Base-by-base conservation (phyloP, 202 grass and related monocot genomes). In the Carex sylvatica region DNA sequence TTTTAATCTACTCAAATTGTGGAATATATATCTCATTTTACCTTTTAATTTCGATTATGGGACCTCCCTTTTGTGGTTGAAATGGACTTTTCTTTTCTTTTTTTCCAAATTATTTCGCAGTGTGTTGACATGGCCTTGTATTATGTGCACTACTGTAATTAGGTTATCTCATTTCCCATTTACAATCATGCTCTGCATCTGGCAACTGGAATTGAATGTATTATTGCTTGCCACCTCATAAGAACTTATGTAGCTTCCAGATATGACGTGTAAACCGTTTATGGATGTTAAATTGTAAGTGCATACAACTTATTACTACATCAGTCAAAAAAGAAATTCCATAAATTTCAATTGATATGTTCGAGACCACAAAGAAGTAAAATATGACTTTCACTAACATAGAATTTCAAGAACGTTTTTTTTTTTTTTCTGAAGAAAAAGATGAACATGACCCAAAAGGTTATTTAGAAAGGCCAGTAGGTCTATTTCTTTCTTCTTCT, bases 1-100 rank as follows among this genome's bases (percentile, higher is more conserved):
- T 62, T 79, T 79, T 79, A 79, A 51, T 74, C 10, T 74, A 15
- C 24, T 16, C 23, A 54, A 74, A 74, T 46, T 74, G 71, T 74
- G 71, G 71, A 74, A 74, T 53, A 74, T 74, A 74, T 74, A 52
- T 74, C 47, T 74, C 14, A 54, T 16, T 74, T 44, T 74, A 74
- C 20, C 3, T 40, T 26, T 15, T 12, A 54, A 74, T 54, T 74
- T 74, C 12, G 24, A 52, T 74, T 28, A 30, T 74, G 26, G 30
- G 71, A 73, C 40, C 40, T 71, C 19, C n/a, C 49, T 73, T 73
- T 73, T 74, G 47, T 74, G 71, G 46, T 53, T 70, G 38, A 22
- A 10, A 20, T 70, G 23, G 71, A 31, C 5, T 54, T 74, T 9
- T 53, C 70, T 16, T 53, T 38, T 6, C 9, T 18, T n/a, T 26